Conservation (phyloP, 2,329 filamentous ascomycete genomes). For the Hypoxylon sp. region DNA sequence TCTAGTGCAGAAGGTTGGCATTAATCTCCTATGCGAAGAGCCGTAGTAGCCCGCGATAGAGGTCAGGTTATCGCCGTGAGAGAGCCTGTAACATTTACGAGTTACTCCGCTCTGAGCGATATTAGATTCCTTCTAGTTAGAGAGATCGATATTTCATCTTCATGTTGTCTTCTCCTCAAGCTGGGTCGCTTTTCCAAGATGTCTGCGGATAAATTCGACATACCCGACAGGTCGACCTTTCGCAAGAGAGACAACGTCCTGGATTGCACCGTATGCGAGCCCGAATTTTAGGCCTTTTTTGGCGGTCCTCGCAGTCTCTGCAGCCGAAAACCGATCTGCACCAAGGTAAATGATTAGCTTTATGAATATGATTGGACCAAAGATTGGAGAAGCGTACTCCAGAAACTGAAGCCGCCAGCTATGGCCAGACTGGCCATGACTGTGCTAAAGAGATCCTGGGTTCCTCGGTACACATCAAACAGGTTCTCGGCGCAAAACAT, state of each 20-base stretch:
- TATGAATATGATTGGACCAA: background rate
- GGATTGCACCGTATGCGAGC: slow-evolving; percentile 81
- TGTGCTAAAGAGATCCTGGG: slow-evolving; percentile 83
- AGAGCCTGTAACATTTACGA: background rate
- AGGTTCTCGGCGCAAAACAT: slow-evolving; percentile 89
- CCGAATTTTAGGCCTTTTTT: slow-evolving; percentile 84
- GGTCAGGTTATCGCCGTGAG: slow-evolving; percentile 2
- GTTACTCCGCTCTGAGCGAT: slow-evolving; percentile 14
- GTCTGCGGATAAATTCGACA: slow-evolving; percentile 73
- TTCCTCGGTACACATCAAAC: slow-evolving; percentile 78
- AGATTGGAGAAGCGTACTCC: slow-evolving; percentile 70
- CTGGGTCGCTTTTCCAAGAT: slow-evolving; percentile 52
- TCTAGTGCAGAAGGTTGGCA: slow-evolving; percentile 17
- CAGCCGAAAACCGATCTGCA: slow-evolving; percentile 82
- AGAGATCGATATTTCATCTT: slow-evolving; percentile 13
- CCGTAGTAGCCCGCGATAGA: slow-evolving; percentile 10
- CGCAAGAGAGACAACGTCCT: slow-evolving; percentile 78
- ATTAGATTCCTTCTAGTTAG: slow-evolving; percentile 5
- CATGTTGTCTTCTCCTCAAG: slow-evolving; percentile 41
- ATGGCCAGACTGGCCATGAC: slow-evolving; percentile 86
- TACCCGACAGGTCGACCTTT: slow-evolving; percentile 82
- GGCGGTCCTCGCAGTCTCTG: slow-evolving; percentile 81
- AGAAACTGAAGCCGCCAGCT: slow-evolving; percentile 87
- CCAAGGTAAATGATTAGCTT: slow-evolving; percentile 8
- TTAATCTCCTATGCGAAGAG: slow-evolving; percentile 15